Base-by-base conservation (phyloP, 2,329 filamentous ascomycete species). In the Dendrostoma leiphaemia region DNA sequence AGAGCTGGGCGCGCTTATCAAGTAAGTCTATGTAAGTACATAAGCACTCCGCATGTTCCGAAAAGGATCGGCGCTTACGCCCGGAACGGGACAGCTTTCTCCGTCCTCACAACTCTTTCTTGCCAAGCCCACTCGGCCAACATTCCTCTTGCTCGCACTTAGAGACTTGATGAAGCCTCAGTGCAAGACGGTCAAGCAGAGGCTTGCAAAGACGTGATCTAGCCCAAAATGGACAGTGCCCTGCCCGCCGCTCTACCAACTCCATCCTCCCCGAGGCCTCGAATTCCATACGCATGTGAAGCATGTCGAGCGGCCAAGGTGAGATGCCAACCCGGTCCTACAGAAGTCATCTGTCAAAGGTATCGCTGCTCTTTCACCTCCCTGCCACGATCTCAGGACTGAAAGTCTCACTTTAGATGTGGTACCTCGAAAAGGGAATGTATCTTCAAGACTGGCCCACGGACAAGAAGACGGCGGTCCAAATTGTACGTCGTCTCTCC, bases 271-370 rank as follows among this genome's bases (percentile, higher is more conserved):
- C 35, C 56, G 51, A 63, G 62, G 48, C 57, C 66, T 19, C 69
- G 71, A 51, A 66, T 72, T 52, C 67, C 66, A 69, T 71, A 82
- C 68, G 71, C 80, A 19, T 83, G 80, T 53, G 80, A 83, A 64
- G 76, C 78, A 2, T 83, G 80, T 58, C 70, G 80, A 51, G 70
- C 67, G 10, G 76, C 78, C 53, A 83, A 82, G 67, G 71, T 81
- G 21, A 80, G 76, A 53, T 83, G 80, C 59, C 74, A 75, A 57
- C 67, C 75, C 4, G 76, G 76, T 54, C 69, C 71, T 24, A 74
- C 77, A 60, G 66, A 72, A 3, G 73, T 72, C 10, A 76, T 79
- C 28, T 83, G 80, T 62, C 75, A 73, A 64, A 76, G 77, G 80
- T 82, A 70, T 60, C 61, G 57, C 23, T 38, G 28, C 46, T 24